A percentile compares a stretch with the other conserved stretches of the same genome.
Conservation (phyloP, 164 flowering plant genomes). For the Vitis rupestris region DNA sequence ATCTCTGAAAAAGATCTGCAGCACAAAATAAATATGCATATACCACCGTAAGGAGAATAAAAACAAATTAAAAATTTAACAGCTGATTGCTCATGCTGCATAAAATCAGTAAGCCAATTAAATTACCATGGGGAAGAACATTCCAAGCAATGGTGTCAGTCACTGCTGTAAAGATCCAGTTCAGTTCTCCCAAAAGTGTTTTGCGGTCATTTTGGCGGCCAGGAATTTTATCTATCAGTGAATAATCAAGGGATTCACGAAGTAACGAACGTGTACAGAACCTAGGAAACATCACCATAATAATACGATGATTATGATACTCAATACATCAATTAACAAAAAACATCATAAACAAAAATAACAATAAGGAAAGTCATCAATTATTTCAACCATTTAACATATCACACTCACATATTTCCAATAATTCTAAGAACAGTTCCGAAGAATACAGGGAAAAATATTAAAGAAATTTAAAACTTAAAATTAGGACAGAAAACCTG, state of each 20-base stretch:
- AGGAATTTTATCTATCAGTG: conserved; percentile 87
- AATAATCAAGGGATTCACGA: conserved; percentile 64
- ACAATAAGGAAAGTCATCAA: background rate
- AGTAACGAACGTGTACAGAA: conserved; percentile 83
- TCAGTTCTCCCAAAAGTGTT: conserved; percentile 92
- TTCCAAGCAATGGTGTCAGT: conserved; percentile 99
- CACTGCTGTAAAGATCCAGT: conserved; percentile 99
- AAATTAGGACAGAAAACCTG: background rate
- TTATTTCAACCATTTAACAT: background rate
- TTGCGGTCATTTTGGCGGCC: conserved; percentile 96
- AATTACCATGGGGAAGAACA: conserved; percentile 95
- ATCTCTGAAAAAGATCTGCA: conserved; percentile 92
- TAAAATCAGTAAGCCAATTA: background rate
- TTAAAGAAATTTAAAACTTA: background rate
- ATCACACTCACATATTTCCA: background rate
- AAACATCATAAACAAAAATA: background rate
- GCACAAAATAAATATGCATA: conserved; percentile 7
- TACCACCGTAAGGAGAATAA: background rate
- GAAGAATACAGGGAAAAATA: too few species aligned
- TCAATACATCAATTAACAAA: background rate
- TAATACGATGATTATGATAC: background rate
- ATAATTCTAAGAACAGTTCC: background rate
- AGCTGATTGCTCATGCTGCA: background rate
- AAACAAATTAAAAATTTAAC: background rate
- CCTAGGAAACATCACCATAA: conserved; percentile 43